Percentiles rank a stretch among this genome's conserved stretches.
phyloP scores from a whole-genome alignment of 2,329 filamentous ascomycete genomes.

The Pseudogymnoascus destructans region DNA sequence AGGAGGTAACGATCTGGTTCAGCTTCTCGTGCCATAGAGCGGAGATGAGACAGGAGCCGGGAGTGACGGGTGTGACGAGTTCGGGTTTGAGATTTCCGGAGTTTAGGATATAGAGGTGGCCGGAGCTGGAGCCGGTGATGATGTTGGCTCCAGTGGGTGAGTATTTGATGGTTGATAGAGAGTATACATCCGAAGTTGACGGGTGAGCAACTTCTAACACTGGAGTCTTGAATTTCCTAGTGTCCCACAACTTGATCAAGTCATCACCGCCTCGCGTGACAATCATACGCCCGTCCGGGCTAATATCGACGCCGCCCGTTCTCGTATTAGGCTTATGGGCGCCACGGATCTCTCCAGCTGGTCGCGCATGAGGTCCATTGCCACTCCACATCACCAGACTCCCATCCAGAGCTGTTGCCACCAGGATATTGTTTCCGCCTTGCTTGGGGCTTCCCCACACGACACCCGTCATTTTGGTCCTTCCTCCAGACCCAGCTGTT shows the following conservation, averaged over 20 bases:
- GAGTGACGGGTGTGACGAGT: slow-evolving; percentile 77
- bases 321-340: slow-evolving; percentile 76
- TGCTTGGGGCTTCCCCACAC: slow-evolving; percentile 69
- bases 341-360: slow-evolving; percentile 68
- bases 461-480: slow-evolving; percentile 87
- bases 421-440: slow-evolving; percentile 65
- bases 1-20: slow-evolving; percentile 92
- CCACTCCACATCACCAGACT: slow-evolving; percentile 86
- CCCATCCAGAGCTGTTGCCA: slow-evolving; percentile 76
- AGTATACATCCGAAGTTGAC: slow-evolving; percentile 73
- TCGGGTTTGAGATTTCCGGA: slow-evolving; percentile 80
- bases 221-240: slow-evolving; percentile 83
- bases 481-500: slow-evolving; percentile 73
- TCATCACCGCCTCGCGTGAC: slow-evolving; percentile 86
- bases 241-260: slow-evolving; percentile 93
- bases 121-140: slow-evolving; percentile 75
- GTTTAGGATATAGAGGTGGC: slow-evolving; percentile 84
- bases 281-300: slow-evolving; percentile 76
- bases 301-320: slow-evolving; percentile 87
- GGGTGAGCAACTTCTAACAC: slow-evolving; percentile 65
- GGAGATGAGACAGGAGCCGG: slow-evolving; percentile 66
- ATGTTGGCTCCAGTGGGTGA: slow-evolving; percentile 73
- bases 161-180: slow-evolving; percentile 79
- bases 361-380: slow-evolving; percentile 72
- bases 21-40: slow-evolving; percentile 89